Base-by-base conservation (phyloP, 306 rosid genomes). In the Parietaria judaica region DNA sequence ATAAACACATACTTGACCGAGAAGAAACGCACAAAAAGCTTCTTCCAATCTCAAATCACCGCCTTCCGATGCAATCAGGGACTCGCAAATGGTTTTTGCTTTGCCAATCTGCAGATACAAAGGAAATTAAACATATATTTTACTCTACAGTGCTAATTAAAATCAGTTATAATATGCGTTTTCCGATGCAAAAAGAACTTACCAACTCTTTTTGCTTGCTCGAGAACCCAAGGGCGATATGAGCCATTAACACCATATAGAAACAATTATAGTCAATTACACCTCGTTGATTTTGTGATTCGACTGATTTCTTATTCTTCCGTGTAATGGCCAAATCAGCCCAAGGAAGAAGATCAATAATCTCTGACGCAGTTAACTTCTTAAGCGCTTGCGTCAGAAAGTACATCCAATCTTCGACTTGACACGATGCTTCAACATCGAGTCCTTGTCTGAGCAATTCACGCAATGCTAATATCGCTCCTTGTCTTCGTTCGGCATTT, bases 381-480 rank as follows among this genome's bases (percentile, higher is more conserved):
- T 70, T 61, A 50, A 88, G 87, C 11, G 91, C 88, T 70, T 94
- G 94, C 89, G 76, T 82, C 63, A 94, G 75, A 71, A 88, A 94
- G 75, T 81, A 86, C 41, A 88, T 90, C 99, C 99, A 94, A 68
- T 94, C 97, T 72, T 81, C 82, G 58, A 88, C 94, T 74, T 80
- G 97, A 76, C 99, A 79, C 11, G 87, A 81, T 59, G 81, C 66
- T 76, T 94, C 97, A 66, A 86, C 90, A 66, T 76, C 99, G 65
- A 88, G 97, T 54, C 97, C 99, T 79, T 94, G 97, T 69, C 97
- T 82, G 49, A 94, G 81, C 78, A 94, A 75, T 74, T 88, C 99
- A 64, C 97, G 82, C 76, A 94, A 76, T 61, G 99, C 99, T 8
- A 84, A 81, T 80, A 94, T 86, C 50, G 97, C 99, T 70, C 99